Evolutionary conservation across 2,329 filamentous ascomycete genomes (phyloP).

Genomic region (Mariannaea sp.): DNA sequence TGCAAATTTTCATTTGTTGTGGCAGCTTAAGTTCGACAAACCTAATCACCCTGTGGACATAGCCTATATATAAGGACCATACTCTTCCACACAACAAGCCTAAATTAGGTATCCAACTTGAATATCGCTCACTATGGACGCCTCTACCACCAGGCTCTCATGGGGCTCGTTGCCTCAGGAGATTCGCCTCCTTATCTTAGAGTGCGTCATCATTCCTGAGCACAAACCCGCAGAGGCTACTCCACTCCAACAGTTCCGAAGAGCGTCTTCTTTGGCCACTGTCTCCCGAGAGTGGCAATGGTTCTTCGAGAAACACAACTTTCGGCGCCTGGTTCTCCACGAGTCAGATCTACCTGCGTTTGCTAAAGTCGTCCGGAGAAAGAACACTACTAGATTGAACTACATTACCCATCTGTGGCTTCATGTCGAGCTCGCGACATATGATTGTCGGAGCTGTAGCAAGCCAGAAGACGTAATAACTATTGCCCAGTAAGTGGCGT

Average conservation of each 20-base stretch:
- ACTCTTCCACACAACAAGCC: too few relatives aligned
- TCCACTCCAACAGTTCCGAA: neutral
- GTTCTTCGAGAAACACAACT: constrained; percentile 20
- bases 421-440: constrained; percentile 9
- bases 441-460: neutral
- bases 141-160: neutral
- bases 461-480: constrained; percentile 10
- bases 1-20: too few relatives aligned
- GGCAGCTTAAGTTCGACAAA: too few relatives aligned
- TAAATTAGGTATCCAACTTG: neutral
- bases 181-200: constrained; percentile 14
- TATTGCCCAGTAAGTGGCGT: neutral
- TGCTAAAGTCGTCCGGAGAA: neutral
- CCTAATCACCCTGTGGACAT: too few relatives aligned
- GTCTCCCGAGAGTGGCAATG: constrained; percentile 22
- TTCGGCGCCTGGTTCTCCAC: constrained; percentile 9
- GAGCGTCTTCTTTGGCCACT: constrained; percentile 5
- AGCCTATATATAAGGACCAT: too few relatives aligned
- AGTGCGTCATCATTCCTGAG: neutral
- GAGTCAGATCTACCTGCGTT: constrained; percentile 8
- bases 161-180: constrained; percentile 15
- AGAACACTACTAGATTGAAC: constrained; percentile 4
- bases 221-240: neutral
- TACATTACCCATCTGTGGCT: constrained; percentile 17
- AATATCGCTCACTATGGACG: constrained; percentile 4